phyloP scores from a whole-genome alignment of 1,139 yeast species.

The Nadsonia commutata region DNA sequence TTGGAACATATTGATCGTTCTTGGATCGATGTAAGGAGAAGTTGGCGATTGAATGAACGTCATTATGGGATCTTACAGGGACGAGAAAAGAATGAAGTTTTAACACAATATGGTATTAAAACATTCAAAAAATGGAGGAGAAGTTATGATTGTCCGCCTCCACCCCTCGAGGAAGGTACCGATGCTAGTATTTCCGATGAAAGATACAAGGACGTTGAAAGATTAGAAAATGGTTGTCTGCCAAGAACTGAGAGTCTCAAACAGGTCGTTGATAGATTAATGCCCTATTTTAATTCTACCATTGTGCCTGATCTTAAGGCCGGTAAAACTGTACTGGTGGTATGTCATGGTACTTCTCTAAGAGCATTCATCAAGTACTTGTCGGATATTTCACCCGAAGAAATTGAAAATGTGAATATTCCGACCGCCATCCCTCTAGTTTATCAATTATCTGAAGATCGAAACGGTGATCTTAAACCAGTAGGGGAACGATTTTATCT shows the following conservation, averaged over 20 bases:
- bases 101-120: conserved; percentile 77
- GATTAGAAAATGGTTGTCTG: conserved; percentile 67
- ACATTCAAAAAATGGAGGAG: conserved; percentile 96
- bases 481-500: conserved; percentile 87
- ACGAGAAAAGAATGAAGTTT: conserved; percentile 89
- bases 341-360: conserved; percentile 97
- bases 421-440: conserved; percentile 99
- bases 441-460: conserved; percentile 44
- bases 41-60: conserved; percentile 98
- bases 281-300: conserved; percentile 95
- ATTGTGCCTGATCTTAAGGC: conserved; percentile 70
- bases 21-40: conserved; percentile 84
- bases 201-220: conserved; percentile 70
- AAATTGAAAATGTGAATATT: conserved; percentile 85
- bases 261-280: conserved; percentile 87
- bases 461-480: conserved; percentile 72
- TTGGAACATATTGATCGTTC: conserved; percentile 77
- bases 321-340: conserved; percentile 82
- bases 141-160: conserved; percentile 94
- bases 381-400: conserved; percentile 83
- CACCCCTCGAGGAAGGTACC: conserved; percentile 47
- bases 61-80: conserved; percentile 98
- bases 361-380: conserved; percentile 94
- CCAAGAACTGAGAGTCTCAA: conserved; percentile 92
- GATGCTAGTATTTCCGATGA: conserved; percentile 70